Conservation (phyloP, 345 rosid species). For the Heritiera fomes region DNA sequence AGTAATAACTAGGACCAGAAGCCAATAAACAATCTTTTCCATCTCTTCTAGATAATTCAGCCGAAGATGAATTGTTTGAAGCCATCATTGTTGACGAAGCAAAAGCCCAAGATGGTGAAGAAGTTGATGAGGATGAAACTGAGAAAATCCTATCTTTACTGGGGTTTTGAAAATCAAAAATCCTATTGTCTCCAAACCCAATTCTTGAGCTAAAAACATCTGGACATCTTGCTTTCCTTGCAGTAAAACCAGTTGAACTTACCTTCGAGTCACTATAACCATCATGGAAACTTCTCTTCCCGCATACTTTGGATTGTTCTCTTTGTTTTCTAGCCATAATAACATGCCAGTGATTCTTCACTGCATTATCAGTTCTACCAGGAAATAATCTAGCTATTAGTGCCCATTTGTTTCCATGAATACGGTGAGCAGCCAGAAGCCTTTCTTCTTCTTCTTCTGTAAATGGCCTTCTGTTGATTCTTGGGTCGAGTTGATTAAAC, state of each 20-base stretch:
- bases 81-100: slow-evolving; percentile 21
- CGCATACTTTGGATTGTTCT: slow-evolving; percentile 39
- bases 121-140: slow-evolving; percentile 31
- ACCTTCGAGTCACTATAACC: slow-evolving; percentile 19
- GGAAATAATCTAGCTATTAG: slow-evolving; percentile 56
- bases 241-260: slow-evolving; percentile 9
- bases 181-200: slow-evolving; percentile 34
- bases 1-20: slow-evolving; percentile 26
- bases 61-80: slow-evolving; percentile 29
- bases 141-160: slow-evolving; percentile 36
- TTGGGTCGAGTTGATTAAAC: slow-evolving; percentile 74
- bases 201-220: slow-evolving; percentile 30
- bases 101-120: slow-evolving; percentile 39
- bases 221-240: slow-evolving; percentile 34
- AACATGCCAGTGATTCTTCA: slow-evolving; percentile 74
- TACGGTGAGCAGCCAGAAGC: slow-evolving; percentile 52
- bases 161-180: slow-evolving; percentile 39
- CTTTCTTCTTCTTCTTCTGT: slow-evolving; percentile 67
- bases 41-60: slow-evolving; percentile 32
- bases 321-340: slow-evolving; percentile 63
- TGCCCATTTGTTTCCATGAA: slow-evolving; percentile 75
- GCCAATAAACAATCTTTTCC: slow-evolving; percentile 32
- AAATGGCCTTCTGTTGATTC: slow-evolving; percentile 60
- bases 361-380: slow-evolving; percentile 70
- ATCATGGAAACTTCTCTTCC: slow-evolving; percentile 42